Evolutionary conservation across 2,329 filamentous ascomycete species (phyloP).

Genomic region (Didymella pinodella): DNA sequence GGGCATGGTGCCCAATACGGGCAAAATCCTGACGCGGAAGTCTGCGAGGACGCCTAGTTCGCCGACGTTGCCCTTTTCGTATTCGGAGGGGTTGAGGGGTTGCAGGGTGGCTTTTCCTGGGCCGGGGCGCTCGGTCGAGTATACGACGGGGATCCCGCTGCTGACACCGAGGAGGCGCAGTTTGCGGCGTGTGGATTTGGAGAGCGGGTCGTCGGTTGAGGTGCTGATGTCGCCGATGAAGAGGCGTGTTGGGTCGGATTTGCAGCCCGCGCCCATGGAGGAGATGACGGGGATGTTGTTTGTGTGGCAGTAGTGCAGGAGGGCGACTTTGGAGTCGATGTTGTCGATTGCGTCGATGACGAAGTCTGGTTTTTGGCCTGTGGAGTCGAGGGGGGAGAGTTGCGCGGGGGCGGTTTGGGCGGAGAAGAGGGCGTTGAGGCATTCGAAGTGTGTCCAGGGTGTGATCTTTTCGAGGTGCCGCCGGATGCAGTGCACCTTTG

Average conservation of each 20-base stretch:
- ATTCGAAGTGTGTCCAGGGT: conserved; percentile 91
- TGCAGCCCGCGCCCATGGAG: conserved; percentile 95
- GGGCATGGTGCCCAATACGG: conserved; percentile 95
- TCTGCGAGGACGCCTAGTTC: conserved; percentile 90
- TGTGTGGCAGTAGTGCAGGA: conserved; percentile 86
- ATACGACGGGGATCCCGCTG: conserved; percentile 88
- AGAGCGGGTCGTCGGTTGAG: conserved; percentile 88
- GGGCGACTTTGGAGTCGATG: conserved; percentile 92
- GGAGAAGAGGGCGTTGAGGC: conserved; percentile 83
- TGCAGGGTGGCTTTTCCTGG: conserved; percentile 91
- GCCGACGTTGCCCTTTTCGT: conserved; percentile 81
- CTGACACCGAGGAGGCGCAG: conserved; percentile 79
- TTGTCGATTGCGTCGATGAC: conserved; percentile 99
- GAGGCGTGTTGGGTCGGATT: conserved; percentile 83
- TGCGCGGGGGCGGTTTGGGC: conserved; percentile 70
- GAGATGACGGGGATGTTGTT: conserved; percentile 84
- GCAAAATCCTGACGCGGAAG: conserved; percentile 92
- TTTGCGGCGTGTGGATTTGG: conserved; percentile 80
- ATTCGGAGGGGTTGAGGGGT: conserved; percentile 87
- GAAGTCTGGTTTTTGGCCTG: conserved; percentile 74
- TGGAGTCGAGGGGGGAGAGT: conserved; percentile 68
- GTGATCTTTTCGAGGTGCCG: conserved; percentile 83
- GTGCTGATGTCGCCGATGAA: conserved; percentile 90
- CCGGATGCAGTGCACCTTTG: conserved; percentile 87
- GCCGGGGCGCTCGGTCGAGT: conserved; percentile 87